Evolutionary conservation across 2,329 filamentous ascomycete genomes (phyloP).

Genomic region (Rasamsonia emersonii): DNA sequence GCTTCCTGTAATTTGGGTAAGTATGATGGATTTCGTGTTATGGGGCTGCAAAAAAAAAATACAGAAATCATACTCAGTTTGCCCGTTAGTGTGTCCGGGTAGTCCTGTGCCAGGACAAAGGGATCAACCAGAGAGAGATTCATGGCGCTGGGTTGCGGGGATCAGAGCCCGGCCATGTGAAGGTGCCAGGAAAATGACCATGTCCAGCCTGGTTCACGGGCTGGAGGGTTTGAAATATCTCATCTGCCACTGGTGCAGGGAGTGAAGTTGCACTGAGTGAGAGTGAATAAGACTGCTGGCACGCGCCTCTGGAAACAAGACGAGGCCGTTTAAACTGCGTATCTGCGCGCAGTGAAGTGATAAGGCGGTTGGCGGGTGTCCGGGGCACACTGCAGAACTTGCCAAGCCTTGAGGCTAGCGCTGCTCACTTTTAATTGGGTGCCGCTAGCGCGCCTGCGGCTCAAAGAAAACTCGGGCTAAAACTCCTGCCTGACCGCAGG

Average conservation of each 20-base stretch:
- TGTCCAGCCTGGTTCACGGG: slow-evolving; percentile 7
- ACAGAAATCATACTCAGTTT: slow-evolving; percentile 61
- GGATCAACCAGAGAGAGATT: slow-evolving; percentile 65
- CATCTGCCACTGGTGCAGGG: too few relatives aligned
- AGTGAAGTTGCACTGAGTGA: too few relatives aligned
- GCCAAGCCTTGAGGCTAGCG: slow-evolving; percentile 6
- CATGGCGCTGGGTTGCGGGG: too few relatives aligned
- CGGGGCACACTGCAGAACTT: neutral
- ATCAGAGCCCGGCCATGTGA: too few relatives aligned
- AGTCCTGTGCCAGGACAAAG: slow-evolving; percentile 67
- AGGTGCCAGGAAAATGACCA: too few relatives aligned
- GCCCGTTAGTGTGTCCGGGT: slow-evolving; percentile 80
- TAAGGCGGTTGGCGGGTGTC: too few relatives aligned
- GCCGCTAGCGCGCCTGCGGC: slow-evolving; percentile 8
- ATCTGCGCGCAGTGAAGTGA: too few relatives aligned
- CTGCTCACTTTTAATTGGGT: slow-evolving; percentile 6
- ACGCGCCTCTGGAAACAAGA: too few relatives aligned
- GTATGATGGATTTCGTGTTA: slow-evolving; percentile 27
- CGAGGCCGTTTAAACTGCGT: too few relatives aligned
- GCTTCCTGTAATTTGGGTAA: slow-evolving; percentile 37
- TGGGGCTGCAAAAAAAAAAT: slow-evolving; percentile 27
- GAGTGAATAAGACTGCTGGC: too few relatives aligned
- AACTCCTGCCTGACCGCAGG: slow-evolving; percentile 31
- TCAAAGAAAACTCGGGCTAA: slow-evolving; percentile 26
- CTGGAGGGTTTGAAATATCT: slow-evolving; percentile 3